phyloP scores from a whole-genome alignment of 768 basidiomycete species.

The Psilocybe sp. region DNA sequence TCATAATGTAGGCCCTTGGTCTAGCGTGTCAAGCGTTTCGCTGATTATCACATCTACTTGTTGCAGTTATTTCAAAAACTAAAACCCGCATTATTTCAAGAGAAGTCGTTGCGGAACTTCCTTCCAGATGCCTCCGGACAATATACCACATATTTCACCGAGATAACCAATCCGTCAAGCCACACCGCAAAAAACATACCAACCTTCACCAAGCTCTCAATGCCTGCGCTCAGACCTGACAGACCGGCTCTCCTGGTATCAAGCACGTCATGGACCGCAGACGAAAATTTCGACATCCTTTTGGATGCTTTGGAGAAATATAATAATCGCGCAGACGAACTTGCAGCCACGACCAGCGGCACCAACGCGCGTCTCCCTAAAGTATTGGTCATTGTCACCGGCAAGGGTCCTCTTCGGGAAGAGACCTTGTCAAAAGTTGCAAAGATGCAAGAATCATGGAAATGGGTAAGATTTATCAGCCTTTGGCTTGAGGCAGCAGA shows the following conservation, averaged over 20 bases:
- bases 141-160: conserved; percentile 65
- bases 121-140: conserved; percentile 49
- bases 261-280: conserved; percentile 96
- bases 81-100: conserved; percentile 30
- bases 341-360: conserved; percentile 7
- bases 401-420: conserved; percentile 78
- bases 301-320: conserved; percentile 72
- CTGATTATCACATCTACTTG: neutral
- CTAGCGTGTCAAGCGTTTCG: neutral
- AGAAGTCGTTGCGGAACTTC: conserved; percentile 41
- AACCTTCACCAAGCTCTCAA: conserved; percentile 30
- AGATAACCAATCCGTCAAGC: conserved; percentile 20
- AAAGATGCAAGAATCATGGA: conserved; percentile 66
- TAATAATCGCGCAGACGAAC: conserved; percentile 50
- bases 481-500: conserved; percentile 89
- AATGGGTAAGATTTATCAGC: conserved; percentile 74
- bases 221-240: conserved; percentile 58
- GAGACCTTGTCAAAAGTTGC: conserved; percentile 71
- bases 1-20: conserved; percentile 58
- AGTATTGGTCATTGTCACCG: conserved; percentile 82
- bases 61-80: conserved; percentile 51
- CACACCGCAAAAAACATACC: conserved; percentile 22
- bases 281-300: conserved; percentile 91
- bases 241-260: conserved; percentile 87
- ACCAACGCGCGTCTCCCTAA: conserved; percentile 53